Conservation (phyloP, 768 basidiomycete species). For the Arthromyces matolae region DNA sequence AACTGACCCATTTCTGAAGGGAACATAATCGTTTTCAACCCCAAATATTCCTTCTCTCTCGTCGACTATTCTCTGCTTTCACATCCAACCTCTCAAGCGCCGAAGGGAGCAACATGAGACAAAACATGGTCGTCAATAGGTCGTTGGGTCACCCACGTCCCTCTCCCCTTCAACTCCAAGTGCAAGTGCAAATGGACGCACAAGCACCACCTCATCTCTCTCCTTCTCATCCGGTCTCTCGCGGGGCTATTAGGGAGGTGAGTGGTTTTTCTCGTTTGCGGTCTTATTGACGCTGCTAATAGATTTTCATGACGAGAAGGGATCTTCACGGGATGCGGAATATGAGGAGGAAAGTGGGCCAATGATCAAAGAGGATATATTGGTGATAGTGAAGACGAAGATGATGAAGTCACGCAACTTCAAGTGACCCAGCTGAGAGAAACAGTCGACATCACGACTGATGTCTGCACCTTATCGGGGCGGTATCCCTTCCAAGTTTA, state of each 20-base stretch:
- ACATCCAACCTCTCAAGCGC: no score
- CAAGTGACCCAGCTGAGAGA: no score
- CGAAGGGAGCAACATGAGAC: conserved; percentile 12
- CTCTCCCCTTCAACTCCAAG: conserved; percentile 6
- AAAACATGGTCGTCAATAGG: conserved; percentile 15
- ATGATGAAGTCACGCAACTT: no score
- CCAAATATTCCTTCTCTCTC: no score
- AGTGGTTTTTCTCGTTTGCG: conserved; percentile 21
- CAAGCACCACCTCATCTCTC: conserved; percentile 50
- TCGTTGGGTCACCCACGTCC: conserved; percentile 22
- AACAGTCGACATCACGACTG: conserved; percentile 59
- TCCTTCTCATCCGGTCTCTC: no score
- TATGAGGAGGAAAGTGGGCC: no score
- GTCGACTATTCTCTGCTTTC: no score
- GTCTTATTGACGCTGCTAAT: background rate
- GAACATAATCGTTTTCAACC: no score
- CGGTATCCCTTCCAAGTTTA: conserved; percentile 61
- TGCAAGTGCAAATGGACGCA: no score
- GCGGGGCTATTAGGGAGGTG: conserved; percentile 81
- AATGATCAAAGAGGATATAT: conserved; percentile 21
- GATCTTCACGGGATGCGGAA: no score
- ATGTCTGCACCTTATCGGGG: conserved; percentile 68
- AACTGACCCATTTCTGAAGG: no score
- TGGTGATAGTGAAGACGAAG: conserved; percentile 23
- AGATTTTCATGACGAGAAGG: conserved; percentile 76